Percentiles rank a stretch among this genome's conserved stretches.
phyloP scores from a whole-genome alignment of 2,329 filamentous ascomycete species.

The Colletotrichum orbiculare region DNA sequence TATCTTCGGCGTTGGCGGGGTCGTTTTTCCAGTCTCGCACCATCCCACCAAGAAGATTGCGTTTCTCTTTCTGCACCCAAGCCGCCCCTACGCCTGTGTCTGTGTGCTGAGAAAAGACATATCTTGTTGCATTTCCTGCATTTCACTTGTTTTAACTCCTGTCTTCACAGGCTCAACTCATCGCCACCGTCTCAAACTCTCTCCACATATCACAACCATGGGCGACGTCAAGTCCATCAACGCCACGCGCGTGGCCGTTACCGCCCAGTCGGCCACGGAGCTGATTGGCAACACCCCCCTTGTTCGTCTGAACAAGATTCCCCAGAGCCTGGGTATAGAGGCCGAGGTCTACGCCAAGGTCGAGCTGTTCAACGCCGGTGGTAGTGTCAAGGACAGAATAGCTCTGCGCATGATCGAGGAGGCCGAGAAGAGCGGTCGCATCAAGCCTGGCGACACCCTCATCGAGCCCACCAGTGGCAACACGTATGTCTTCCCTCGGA shows the following conservation, averaged over 20 bases:
- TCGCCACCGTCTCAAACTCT: background rate
- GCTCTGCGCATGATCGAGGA: constrained; percentile 97
- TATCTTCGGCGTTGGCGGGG: constrained; percentile 38
- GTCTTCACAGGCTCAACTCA: background rate
- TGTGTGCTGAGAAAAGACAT: constrained; percentile 19
- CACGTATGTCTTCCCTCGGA: constrained; percentile 64
- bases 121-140: background rate
- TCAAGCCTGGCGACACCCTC: constrained; percentile 95
- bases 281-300: constrained; percentile 97
- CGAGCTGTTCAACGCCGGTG: constrained; percentile 93
- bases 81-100: background rate
- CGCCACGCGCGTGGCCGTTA: constrained; percentile 42
- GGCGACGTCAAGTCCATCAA: constrained; percentile 36
- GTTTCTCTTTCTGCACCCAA: constrained; percentile 26
- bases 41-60: constrained; percentile 34
- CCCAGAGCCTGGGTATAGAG: constrained; percentile 88
- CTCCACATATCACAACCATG: constrained; percentile 18
- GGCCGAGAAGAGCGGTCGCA: constrained; percentile 89
- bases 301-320: constrained; percentile 91
- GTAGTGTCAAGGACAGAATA: constrained; percentile 94
- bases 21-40: constrained; percentile 32
- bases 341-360: constrained; percentile 91
- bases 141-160: background rate
- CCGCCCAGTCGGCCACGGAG: constrained; percentile 76
- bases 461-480: constrained; percentile 99